phyloP scores from a whole-genome alignment of 192 early-diverging fungal genomes.

The Coemansia aciculifera region DNA sequence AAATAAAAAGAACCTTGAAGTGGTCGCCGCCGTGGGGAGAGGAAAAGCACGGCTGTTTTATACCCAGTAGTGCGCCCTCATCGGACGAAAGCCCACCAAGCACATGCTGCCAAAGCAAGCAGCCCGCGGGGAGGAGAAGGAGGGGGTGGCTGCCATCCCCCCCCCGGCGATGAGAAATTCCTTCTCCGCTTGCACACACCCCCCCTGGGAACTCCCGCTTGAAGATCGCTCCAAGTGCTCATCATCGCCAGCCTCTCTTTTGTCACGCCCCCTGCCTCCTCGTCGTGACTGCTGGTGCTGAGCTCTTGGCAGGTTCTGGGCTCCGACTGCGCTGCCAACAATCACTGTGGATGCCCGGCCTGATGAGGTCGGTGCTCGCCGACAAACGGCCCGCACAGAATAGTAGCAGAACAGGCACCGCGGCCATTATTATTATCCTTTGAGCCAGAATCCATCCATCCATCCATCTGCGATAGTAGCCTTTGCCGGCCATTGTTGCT shows the following conservation, averaged over 20 bases:
- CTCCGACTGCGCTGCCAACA: neutral
- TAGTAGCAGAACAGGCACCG: neutral
- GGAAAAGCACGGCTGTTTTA: constrained; percentile 4
- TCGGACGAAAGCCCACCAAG: constrained; percentile 2
- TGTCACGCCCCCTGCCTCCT: neutral
- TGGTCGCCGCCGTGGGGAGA: neutral
- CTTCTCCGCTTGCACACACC: neutral
- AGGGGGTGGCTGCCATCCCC: neutral
- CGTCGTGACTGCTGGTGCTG: neutral
- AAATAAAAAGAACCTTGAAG: constrained; percentile 8
- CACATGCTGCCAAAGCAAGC: constrained; percentile 3
- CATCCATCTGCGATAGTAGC: constrained; percentile 3
- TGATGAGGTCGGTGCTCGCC: neutral
- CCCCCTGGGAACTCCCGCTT: neutral
- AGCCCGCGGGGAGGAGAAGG: constrained; percentile 2
- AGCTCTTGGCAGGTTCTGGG: neutral
- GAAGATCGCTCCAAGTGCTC: neutral
- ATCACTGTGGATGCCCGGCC: neutral
- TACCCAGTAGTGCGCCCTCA: neutral
- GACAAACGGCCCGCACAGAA: constrained; percentile 4
- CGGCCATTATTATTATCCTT: neutral
- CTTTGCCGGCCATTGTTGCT: neutral
- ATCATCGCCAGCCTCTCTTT: neutral
- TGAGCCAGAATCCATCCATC: neutral
- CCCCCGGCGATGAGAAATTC: constrained; percentile 5